Conservation (phyloP, 306 rosid genomes). For the Rosa chinensis region DNA sequence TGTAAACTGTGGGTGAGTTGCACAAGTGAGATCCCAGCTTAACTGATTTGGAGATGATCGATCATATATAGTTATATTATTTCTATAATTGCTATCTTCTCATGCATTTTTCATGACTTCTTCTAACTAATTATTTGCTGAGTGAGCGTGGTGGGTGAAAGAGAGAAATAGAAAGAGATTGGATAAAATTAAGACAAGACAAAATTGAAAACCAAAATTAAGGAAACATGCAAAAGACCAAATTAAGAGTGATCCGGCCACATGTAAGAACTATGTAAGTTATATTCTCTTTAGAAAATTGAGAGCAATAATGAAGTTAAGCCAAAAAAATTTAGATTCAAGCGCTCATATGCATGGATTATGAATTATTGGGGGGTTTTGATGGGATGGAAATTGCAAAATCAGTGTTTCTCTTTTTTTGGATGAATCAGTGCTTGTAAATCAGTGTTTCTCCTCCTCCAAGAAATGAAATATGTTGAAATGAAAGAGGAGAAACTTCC, state of each 20-base stretch:
- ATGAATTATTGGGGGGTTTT: neutral
- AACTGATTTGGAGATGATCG: neutral
- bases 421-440: neutral
- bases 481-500: neutral
- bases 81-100: constrained; percentile 5
- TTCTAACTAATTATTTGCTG: constrained; percentile 1
- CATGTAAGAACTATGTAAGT: neutral
- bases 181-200: constrained; percentile 23
- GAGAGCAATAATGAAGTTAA: constrained; percentile 1
- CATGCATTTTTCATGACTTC: constrained; percentile 37
- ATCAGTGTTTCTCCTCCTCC: neutral
- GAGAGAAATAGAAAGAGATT: constrained; percentile 17
- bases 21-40: constrained; percentile 1
- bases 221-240: constrained; percentile 32
- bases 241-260: neutral
- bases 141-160: constrained; percentile 9
- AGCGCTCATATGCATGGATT: neutral
- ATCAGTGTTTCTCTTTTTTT: neutral
- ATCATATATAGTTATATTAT: neutral
- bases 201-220: constrained; percentile 31
- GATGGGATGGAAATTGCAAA: neutral
- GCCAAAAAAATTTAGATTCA: neutral
- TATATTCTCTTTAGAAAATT: neutral
- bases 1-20: neutral
- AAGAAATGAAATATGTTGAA: neutral